phyloP scores from a whole-genome alignment of 1,139 yeast genomes.

The Blastobotrys apis region DNA sequence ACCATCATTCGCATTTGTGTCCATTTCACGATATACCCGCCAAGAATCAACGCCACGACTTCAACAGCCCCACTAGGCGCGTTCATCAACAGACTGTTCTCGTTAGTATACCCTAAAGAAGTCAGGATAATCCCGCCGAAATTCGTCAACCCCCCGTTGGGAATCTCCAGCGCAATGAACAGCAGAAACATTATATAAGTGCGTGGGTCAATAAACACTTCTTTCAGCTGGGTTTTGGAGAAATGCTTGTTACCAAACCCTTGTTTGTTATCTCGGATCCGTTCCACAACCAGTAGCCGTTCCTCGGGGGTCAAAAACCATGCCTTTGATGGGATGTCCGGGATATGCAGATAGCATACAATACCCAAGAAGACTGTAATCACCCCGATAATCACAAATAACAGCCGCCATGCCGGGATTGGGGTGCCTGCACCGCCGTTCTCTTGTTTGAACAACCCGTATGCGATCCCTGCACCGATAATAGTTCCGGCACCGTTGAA shows the following conservation, averaged over 20 bases:
- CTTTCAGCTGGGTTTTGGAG: slow-evolving; percentile 50
- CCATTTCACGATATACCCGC: slow-evolving; percentile 26
- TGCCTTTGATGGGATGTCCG: slow-evolving; percentile 53
- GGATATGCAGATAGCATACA: slow-evolving; percentile 40
- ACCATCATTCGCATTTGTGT: slow-evolving; percentile 39
- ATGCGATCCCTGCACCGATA: slow-evolving; percentile 35
- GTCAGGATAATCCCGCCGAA: slow-evolving; percentile 42
- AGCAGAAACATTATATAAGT: slow-evolving; percentile 48
- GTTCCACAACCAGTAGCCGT: slow-evolving; percentile 47
- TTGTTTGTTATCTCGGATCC: slow-evolving; percentile 42
- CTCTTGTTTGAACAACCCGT: slow-evolving; percentile 42
- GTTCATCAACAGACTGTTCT: slow-evolving; percentile 40
- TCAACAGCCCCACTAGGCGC: slow-evolving; percentile 40
- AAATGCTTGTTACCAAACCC: slow-evolving; percentile 56
- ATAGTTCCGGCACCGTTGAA: slow-evolving; percentile 36
- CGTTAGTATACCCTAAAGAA: slow-evolving; percentile 39
- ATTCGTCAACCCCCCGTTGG: slow-evolving; percentile 52
- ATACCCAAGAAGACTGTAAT: slow-evolving; percentile 50
- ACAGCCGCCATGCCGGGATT: slow-evolving; percentile 59
- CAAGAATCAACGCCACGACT: slow-evolving; percentile 29
- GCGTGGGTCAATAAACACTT: slow-evolving; percentile 40
- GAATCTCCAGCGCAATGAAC: slow-evolving; percentile 44
- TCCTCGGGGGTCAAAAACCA: slow-evolving; percentile 50
- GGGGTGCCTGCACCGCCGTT: slow-evolving; percentile 36
- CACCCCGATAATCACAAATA: slow-evolving; percentile 54